These are phyloP conservation scores for Rhynchosporium graminicola DNA, from an alignment of 2,329 filamentous ascomycete species.

Conservation along the genomic window DNA sequence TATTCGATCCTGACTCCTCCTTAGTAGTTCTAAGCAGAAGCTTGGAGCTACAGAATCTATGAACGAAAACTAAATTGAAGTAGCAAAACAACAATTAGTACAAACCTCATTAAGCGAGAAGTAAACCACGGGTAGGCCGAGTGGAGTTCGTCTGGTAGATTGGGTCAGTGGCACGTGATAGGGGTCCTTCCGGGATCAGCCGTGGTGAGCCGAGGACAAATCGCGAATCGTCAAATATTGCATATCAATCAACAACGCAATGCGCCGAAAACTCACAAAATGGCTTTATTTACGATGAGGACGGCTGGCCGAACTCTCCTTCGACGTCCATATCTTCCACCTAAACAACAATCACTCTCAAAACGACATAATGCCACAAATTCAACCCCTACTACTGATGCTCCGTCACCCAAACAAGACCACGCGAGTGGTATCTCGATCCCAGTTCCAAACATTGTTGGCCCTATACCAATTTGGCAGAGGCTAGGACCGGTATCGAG, in stretches of 20 bases:
- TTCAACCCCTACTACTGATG: constrained; percentile 19
- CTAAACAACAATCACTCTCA: constrained; percentile 24
- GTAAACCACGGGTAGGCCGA: background rate
- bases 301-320: constrained; percentile 29
- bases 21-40: too few relatives aligned
- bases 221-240: constrained; percentile 5
- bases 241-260: constrained; percentile 17
- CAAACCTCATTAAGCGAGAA: background rate
- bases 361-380: constrained; percentile 28
- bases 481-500: constrained; percentile 58
- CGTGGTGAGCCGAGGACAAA: constrained; percentile 7
- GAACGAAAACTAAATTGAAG: too few relatives aligned
- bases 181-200: background rate
- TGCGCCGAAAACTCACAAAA: constrained; percentile 26
- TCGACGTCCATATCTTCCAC: constrained; percentile 29
- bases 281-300: constrained; percentile 33
- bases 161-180: background rate
- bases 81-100: too few relatives aligned
- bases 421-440: constrained; percentile 41
- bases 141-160: background rate
- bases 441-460: constrained; percentile 47
- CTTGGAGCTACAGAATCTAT: too few relatives aligned
- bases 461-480: constrained; percentile 51
- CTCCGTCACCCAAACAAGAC: constrained; percentile 26
- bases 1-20: too few relatives aligned